These are phyloP conservation scores for Hyphopichia wangnamkhiaoensis DNA, from an alignment of 1,139 yeast genomes.

Conservation along the genomic window DNA sequence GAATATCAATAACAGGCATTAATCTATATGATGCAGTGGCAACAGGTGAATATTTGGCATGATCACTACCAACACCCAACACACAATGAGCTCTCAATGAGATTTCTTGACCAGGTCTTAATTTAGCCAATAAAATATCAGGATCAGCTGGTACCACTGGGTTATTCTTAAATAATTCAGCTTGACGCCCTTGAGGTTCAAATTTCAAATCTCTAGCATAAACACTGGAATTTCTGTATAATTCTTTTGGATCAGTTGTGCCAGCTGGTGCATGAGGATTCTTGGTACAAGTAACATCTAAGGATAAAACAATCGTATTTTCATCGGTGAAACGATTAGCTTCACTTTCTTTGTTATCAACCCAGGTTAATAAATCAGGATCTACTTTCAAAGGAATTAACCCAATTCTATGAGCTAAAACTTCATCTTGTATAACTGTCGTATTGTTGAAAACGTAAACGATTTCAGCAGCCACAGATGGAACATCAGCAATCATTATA, in stretches of 20 bases:
- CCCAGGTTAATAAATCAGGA: conserved; percentile 86
- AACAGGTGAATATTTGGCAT: conserved; percentile 96
- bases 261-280: conserved; percentile 82
- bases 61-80: conserved; percentile 90
- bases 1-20: conserved; percentile 85
- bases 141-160: conserved; percentile 86
- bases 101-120: conserved; percentile 97
- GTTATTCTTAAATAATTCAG: conserved; percentile 60
- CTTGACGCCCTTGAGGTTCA: conserved; percentile 89
- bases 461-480: conserved; percentile 91
- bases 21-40: conserved; percentile 96
- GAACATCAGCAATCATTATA: conserved; percentile 95
- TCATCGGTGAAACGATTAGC: conserved; percentile 77
- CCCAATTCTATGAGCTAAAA: conserved; percentile 92
- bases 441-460: conserved; percentile 92
- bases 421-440: conserved; percentile 95
- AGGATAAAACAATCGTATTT: conserved; percentile 81
- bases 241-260: conserved; percentile 77
- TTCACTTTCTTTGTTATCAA: conserved; percentile 64
- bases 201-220: conserved; percentile 88
- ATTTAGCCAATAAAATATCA: conserved; percentile 82
- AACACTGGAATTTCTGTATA: conserved; percentile 80
- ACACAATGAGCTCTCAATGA: conserved; percentile 87
- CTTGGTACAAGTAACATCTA: conserved; percentile 80
- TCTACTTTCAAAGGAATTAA: conserved; percentile 86